Evolutionary conservation across 1,139 yeast species (phyloP), one percentile per base, ranked within the genome.

Genomic region (Pichia sp.): DNA sequence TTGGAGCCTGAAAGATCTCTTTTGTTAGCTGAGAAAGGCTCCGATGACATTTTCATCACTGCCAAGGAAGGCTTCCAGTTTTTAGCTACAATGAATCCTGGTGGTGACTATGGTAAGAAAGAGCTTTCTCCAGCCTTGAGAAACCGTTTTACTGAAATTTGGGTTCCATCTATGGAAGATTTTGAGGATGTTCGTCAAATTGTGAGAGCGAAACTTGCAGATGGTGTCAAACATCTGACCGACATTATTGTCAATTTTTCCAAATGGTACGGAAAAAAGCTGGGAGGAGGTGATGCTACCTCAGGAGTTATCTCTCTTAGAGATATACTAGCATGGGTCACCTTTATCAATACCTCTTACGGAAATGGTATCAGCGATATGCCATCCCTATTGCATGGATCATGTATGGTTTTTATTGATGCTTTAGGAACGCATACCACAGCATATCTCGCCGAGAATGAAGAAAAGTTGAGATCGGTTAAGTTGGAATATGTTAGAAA

Each of bases 131-230:
- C 98, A 3, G 99, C 99, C 2, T 67, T 93, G 49, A 69, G 98
- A 60, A 93, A 93, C 56, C 79, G 99, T 58, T 93, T 93, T 59
- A 93, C 99, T 4, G 99, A 93, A 59, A 84, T 93, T 26, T 93
- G 98, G 97, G 98, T 91, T 11, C 97, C 98, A 1, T 85, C 97
- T 0, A 85, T 91, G 94, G 95, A 87, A 44, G 87, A 85, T 51
- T 78, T 84, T 45, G 71, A 71, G 14, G 99, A 93, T 55, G 94
- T 88, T 12, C 60, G 66, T 36, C 77, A 81, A 51, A 86, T 93
- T 46, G 94, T 88, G 3, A 52, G 64, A 6, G 60, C 77, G 1
- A 74, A 73, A 42, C 62, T 91, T 29, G 38, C 40, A 1, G 50
- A 56, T 0, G 56, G 56, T 2, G 54, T 63, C 4, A 53, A 52